These are phyloP conservation scores for Podospora fimiseda DNA, from an alignment of 495 filamentous ascomycete species.

Conservation along the genomic window DNA sequence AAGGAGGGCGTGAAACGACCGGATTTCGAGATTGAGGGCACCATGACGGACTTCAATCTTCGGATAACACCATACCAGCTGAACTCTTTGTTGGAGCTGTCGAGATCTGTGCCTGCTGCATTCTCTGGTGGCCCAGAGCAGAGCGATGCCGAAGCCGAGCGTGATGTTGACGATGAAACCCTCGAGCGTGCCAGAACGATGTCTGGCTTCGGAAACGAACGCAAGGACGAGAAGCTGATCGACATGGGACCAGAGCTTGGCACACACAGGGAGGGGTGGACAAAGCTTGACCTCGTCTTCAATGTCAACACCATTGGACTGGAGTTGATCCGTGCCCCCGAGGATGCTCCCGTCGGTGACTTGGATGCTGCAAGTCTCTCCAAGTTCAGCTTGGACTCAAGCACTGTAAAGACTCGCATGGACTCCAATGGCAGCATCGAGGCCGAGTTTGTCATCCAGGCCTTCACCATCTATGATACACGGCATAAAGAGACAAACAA, in stretches of 20 bases:
- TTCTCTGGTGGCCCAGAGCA: constrained; percentile 74
- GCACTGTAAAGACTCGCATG: constrained; percentile 88
- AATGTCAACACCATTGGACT: constrained; percentile 79
- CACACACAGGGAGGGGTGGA: constrained; percentile 66
- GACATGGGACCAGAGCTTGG: constrained; percentile 61
- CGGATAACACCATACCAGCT: constrained; percentile 85
- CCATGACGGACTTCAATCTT: constrained; percentile 86
- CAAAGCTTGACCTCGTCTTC: constrained; percentile 88
- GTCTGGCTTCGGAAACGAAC: constrained; percentile 35
- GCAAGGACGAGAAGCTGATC: constrained; percentile 39
- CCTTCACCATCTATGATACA: constrained; percentile 90
- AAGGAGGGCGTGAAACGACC: constrained; percentile 68
- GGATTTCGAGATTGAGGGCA: constrained; percentile 85
- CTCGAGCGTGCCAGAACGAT: constrained; percentile 42
- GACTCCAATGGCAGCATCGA: constrained; percentile 87
- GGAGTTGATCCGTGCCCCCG: constrained; percentile 73
- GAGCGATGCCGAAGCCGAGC: constrained; percentile 51
- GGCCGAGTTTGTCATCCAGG: constrained; percentile 87
- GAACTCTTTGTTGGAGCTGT: constrained; percentile 78
- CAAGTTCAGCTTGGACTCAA: constrained; percentile 88
- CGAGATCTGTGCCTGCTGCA: constrained; percentile 75
- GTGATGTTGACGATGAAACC: constrained; percentile 41
- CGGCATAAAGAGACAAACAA: constrained; percentile 82
- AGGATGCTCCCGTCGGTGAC: constrained; percentile 67
- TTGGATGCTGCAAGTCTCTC: constrained; percentile 79